phyloP scores from a whole-genome alignment of 768 basidiomycete species.

The Porpolomopsis calyptriformis region DNA sequence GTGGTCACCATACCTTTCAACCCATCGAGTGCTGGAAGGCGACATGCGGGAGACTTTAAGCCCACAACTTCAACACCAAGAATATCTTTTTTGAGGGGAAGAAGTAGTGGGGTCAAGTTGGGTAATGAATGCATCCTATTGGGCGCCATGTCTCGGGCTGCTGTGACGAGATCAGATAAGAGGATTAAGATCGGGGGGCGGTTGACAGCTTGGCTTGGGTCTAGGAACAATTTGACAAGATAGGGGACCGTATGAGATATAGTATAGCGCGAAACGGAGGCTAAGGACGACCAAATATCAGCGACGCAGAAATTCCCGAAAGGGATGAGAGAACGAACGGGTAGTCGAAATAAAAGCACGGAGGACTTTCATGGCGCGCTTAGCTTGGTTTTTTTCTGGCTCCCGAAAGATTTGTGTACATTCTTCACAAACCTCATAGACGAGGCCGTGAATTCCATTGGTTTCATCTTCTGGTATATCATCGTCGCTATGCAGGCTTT shows the following conservation, averaged over 20 bases:
- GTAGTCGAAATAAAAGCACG: constrained; percentile 70
- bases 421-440: constrained; percentile 67
- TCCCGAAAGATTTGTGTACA: constrained; percentile 72
- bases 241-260: constrained; percentile 62
- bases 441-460: constrained; percentile 44
- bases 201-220: constrained; percentile 56
- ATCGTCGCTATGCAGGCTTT: constrained; percentile 53
- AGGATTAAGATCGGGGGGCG: constrained; percentile 57
- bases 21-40: constrained; percentile 52
- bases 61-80: constrained; percentile 55
- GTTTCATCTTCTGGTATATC: constrained; percentile 25
- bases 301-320: neutral
- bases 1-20: constrained; percentile 60
- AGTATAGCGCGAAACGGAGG: constrained; percentile 56
- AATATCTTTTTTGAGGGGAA: constrained; percentile 65
- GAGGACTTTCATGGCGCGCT: constrained; percentile 76
- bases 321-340: constrained; percentile 37
- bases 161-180: constrained; percentile 53
- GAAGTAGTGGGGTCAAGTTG: constrained; percentile 29
- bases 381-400: constrained; percentile 90
- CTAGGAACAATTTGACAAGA: constrained; percentile 64
- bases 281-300: constrained; percentile 26
- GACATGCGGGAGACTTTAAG: constrained; percentile 39
- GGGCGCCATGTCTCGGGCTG: constrained; percentile 35
- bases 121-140: constrained; percentile 14